These are phyloP conservation scores for Wallemia mellicola DNA, from an alignment of 1,284 basidiomycete species.

Conservation along the genomic window DNA sequence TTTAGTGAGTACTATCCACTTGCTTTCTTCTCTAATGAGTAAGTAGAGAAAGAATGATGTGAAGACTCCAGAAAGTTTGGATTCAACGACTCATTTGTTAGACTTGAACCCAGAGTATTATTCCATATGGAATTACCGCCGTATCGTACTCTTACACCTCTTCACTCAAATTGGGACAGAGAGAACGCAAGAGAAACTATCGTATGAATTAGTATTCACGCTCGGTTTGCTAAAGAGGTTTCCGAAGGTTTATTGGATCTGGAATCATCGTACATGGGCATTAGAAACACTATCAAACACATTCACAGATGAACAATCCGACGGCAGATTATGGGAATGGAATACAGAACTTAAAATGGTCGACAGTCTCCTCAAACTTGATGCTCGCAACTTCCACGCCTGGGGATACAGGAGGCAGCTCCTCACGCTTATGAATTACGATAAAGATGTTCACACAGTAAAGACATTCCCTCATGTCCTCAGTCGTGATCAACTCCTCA, in stretches of 20 bases:
- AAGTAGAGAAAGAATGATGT: not conserved
- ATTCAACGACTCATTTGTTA: constrained; percentile 41
- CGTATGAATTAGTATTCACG: constrained; percentile 47
- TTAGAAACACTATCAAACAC: constrained; percentile 40
- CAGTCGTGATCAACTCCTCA: constrained; percentile 6
- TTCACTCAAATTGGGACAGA: constrained; percentile 26
- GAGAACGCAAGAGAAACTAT: constrained; percentile 31
- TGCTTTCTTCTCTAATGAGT: not conserved
- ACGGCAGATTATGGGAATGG: constrained; percentile 49
- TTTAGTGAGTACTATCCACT: not conserved
- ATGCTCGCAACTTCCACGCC: constrained; percentile 68
- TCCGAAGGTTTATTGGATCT: constrained; percentile 87
- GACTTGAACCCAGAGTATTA: constrained; percentile 68
- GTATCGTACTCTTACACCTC: constrained; percentile 44
- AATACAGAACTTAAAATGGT: constrained; percentile 49
- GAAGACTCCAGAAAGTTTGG: constrained; percentile 32
- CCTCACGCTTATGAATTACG: constrained; percentile 29
- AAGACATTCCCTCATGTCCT: constrained; percentile 8
- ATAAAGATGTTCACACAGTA: constrained; percentile 21
- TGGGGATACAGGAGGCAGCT: constrained; percentile 76
- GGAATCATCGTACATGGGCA: constrained; percentile 87
- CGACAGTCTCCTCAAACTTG: constrained; percentile 62
- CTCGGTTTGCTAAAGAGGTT: constrained; percentile 43
- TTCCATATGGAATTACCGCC: constrained; percentile 71
- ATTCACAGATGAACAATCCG: constrained; percentile 17